phyloP scores from a whole-genome alignment of 2,329 filamentous ascomycete species.

The Pseudogymnoascus sp. region DNA sequence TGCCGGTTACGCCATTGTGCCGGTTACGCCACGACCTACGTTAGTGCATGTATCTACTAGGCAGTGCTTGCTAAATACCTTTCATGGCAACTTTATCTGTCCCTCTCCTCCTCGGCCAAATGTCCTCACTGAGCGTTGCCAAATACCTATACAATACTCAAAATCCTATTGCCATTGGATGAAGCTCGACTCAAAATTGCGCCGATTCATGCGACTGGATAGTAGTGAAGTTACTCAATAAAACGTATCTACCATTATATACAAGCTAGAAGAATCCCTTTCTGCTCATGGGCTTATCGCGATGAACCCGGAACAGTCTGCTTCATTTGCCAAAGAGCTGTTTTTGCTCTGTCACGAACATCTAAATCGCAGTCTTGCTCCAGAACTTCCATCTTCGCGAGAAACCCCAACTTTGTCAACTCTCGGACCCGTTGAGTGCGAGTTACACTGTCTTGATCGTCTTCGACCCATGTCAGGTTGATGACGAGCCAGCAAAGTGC shows the following conservation, averaged over 20 bases:
- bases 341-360: slow-evolving; percentile 76
- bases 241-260: neutral
- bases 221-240: slow-evolving; percentile 1
- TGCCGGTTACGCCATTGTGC: too few species aligned
- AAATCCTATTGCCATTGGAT: too few species aligned
- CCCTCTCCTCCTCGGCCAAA: too few species aligned
- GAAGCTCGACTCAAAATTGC: too few species aligned
- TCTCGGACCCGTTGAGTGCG: slow-evolving; percentile 60
- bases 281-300: neutral
- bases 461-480: slow-evolving; percentile 79
- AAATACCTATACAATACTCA: too few species aligned
- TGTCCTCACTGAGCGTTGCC: too few species aligned
- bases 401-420: slow-evolving; percentile 63
- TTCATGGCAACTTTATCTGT: too few species aligned
- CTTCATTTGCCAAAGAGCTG: slow-evolving; percentile 63
- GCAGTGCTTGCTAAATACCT: too few species aligned
- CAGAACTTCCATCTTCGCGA: slow-evolving; percentile 55
- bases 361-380: slow-evolving; percentile 68
- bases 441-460: slow-evolving; percentile 55
- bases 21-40: too few species aligned
- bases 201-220: neutral
- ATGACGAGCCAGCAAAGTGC: slow-evolving; percentile 76
- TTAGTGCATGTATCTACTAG: too few species aligned
- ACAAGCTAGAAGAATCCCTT: neutral
- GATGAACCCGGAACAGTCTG: slow-evolving; percentile 12